Evolutionary conservation across 2,329 filamentous ascomycete genomes (phyloP), one percentile per base, ranked within the genome.

Genomic region (Neonectria neomacrospora): DNA sequence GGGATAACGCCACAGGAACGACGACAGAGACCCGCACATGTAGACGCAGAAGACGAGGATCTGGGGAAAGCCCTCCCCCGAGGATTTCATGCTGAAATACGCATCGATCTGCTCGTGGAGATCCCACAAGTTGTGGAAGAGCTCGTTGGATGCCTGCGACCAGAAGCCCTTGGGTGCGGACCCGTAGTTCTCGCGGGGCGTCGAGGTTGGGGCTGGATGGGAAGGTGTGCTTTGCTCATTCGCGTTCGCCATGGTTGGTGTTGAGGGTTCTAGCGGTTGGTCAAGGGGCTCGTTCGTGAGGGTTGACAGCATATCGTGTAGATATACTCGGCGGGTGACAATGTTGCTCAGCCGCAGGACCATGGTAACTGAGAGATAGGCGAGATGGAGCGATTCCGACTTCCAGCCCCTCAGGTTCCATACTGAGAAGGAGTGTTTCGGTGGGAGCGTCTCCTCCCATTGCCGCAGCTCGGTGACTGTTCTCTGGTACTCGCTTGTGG

Each of bases 31-130:
- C 10, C 78, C 79, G 62, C 78, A 80, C 50, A 78, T 75, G 66
- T 80, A 80, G 39, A 77, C 73, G 54, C 78, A 80, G 50, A 80
- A 80, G 10, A 78, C 78, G 7, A 80, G 71, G 23, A 80, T 77
- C 54, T 73, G 76, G 7, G 75, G 77, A 50, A 75, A 78, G 0
- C 73, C 74, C 44, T 79, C 71, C n/a, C 71, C 74, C 9, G 56
- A 65, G 5, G 69, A 63, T 3, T 75, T 68, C 53, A 74, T 65
- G 22, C 64, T 63, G 42, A 75, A 74, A 56, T 71, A 78, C 4
- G 74, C 75, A 10, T 75, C 72, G 47, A 80, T 75, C 59, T 79
- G 76, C 55, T 80, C 75, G 67, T 79, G 73, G 4, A 80, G 70
- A 18, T 68, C 65, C 22, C 73, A 69, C 11, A 80, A 73, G 62